Evolutionary conservation across 805 yeast genomes (phyloP), one percentile per base, ranked within the genome.

Genomic region (Tetrapisispora arboricola): DNA sequence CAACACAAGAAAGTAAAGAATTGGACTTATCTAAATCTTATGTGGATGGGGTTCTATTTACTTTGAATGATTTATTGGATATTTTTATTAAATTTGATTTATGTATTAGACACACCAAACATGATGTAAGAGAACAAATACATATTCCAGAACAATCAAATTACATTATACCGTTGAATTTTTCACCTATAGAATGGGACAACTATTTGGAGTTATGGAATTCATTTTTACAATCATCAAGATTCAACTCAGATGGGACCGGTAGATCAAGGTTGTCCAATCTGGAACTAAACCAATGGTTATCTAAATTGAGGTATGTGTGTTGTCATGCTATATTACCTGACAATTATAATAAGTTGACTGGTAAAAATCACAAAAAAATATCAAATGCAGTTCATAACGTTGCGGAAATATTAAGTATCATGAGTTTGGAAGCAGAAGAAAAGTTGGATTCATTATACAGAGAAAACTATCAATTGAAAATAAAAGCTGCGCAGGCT

Each of bases 151-250:
- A 76, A 0, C 98, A 92, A 56, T 69, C 70, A 3, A 68, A 95
- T 39, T 68, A 78, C 9, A 64, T 87, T 35, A 60, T 92, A 37
- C 70, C 84, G 1, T 68, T 84, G 16, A 85, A 87, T 2, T 83
- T 92, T 57, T 78, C 83, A 3, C 78, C 85, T 0, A 74, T 92
- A 17, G 98, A 92, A 56, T 82, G 83, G 53, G 86, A 84, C 54
- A 80, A 84, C 51, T 92, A 92, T 55, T 72, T 78, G 39, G 76
- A 77, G 48, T 49, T 76, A 17, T 76, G 76, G 53, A 68, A 71
- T 16, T 71, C 73, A n/a, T 85, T 86, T 52, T 64, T 76, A 39
- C 53, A 60, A 13, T 72, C 66, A 24, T 83, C 76, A 25, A 78
- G 78, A 4, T 64, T 79, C 27, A 69, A 69, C 31, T 41, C 54